Conservation (phyloP, 257 asterid genomes). For the Forsythia suspensa region DNA sequence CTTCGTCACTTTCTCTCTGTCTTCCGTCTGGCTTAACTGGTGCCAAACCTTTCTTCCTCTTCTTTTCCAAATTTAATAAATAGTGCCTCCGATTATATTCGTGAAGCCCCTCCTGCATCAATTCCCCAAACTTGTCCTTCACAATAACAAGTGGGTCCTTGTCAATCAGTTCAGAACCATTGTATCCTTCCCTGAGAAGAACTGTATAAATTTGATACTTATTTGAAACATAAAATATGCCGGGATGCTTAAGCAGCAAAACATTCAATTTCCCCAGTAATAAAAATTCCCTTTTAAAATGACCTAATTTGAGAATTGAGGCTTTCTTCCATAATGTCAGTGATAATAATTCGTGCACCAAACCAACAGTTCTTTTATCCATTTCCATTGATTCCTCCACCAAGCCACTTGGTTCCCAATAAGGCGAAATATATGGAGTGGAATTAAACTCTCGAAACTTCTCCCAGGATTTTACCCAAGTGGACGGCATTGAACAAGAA, state of each 20-base stretch:
- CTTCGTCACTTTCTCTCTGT: constrained; percentile 24
- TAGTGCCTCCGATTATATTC: constrained; percentile 74
- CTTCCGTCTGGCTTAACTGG: constrained; percentile 32
- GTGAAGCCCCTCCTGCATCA: constrained; percentile 90
- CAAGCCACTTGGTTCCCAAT: constrained; percentile 31
- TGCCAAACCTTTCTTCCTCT: constrained; percentile 54
- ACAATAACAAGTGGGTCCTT: constrained; percentile 80
- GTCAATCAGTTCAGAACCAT: constrained; percentile 63
- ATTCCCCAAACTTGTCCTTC: constrained; percentile 85
- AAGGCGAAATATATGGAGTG: constrained; percentile 78
- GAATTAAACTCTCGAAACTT: constrained; percentile 76
- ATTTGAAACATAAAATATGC: constrained; percentile 79
- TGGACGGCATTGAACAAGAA: constrained; percentile 63
- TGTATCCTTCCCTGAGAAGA: constrained; percentile 78
- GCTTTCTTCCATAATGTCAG: constrained; percentile 81
- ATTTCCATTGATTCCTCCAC: constrained; percentile 63
- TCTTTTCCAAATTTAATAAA: constrained; percentile 70
- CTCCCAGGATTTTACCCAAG: constrained; percentile 82
- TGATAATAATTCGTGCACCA: constrained; percentile 80
- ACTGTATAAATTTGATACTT: constrained; percentile 70
- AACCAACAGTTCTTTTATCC: constrained; percentile 68
- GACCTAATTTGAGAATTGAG: constrained; percentile 66
- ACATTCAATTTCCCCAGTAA: constrained; percentile 72
- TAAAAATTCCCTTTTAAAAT: constrained; percentile 75
- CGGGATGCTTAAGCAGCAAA: constrained; percentile 80